Percentiles rank a stretch among this genome's conserved stretches.
Evolutionary conservation across 2,329 filamentous ascomycete genomes (phyloP).

Genomic region (Fusarium tanahbumbuense): DNA sequence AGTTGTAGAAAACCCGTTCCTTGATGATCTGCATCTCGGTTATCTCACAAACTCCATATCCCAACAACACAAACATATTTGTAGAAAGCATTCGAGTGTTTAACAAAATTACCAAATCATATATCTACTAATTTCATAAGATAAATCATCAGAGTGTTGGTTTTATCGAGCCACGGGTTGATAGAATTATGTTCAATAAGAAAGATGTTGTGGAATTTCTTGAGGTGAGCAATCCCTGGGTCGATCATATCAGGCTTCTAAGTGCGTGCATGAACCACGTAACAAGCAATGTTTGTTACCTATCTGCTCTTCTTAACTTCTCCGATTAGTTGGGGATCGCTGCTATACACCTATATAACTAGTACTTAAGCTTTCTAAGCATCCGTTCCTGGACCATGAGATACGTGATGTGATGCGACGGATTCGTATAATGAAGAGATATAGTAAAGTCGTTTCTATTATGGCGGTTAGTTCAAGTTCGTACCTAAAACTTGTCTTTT

Average conservation of each 20-base stretch:
- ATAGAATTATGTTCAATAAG: neutral
- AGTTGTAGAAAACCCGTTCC: neutral
- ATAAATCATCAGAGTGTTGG: neutral
- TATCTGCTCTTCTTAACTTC: neutral
- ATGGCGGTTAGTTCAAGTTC: neutral
- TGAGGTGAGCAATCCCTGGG: neutral
- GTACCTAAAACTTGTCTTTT: neutral
- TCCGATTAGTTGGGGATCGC: neutral
- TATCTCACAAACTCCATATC: neutral
- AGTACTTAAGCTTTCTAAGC: neutral
- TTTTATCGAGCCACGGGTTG: neutral
- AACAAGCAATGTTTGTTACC: neutral
- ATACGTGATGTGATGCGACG: neutral
- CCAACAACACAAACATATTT: neutral
- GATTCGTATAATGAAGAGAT: neutral
- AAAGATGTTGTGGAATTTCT: neutral
- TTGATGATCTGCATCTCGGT: neutral
- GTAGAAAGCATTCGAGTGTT: neutral
- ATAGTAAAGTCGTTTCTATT: neutral
- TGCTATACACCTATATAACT: neutral
- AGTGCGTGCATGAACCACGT: neutral
- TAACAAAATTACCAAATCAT: too few relatives aligned
- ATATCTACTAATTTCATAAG: neutral
- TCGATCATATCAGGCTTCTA: neutral
- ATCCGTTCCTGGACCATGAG: neutral